A percentile compares a stretch with the other conserved stretches of the same genome.
Evolutionary conservation across 371 early-diverging fungal genomes (phyloP).

Genomic region (Mortierella sp.): DNA sequence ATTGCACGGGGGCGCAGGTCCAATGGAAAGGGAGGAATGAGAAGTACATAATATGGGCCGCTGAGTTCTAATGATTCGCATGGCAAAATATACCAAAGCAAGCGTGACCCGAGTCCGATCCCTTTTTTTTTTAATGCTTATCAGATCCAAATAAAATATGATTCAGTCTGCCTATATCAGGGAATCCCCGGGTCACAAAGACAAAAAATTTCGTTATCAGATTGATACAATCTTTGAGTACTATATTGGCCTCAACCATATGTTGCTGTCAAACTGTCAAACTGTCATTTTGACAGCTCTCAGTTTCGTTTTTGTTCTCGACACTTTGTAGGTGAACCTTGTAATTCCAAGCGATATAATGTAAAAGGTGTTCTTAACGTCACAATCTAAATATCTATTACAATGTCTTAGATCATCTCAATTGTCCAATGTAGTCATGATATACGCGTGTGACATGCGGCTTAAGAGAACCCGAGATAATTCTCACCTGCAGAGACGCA

Average conservation of each 20-base stretch:
- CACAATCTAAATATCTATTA: background rate
- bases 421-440: too few relatives aligned
- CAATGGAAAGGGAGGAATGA: too few relatives aligned
- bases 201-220: slow-evolving; percentile 11
- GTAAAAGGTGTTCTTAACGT: too few relatives aligned
- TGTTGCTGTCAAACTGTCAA: too few relatives aligned
- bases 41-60: too few relatives aligned
- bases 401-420: too few relatives aligned
- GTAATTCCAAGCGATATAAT: too few relatives aligned
- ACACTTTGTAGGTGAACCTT: too few relatives aligned
- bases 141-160: slow-evolving; percentile 9
- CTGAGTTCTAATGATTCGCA: background rate
- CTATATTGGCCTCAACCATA: too few relatives aligned
- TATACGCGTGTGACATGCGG: background rate
- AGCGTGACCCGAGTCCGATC: slow-evolving; percentile 2
- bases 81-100: too few relatives aligned
- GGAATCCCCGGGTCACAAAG: background rate
- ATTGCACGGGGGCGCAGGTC: too few relatives aligned
- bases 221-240: slow-evolving; percentile 3
- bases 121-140: background rate
- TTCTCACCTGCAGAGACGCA: background rate
- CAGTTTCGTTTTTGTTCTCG: background rate
- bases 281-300: background rate
- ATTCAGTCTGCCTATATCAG: background rate
- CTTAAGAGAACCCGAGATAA: background rate